Percentiles rank a stretch among this genome's conserved stretches.
These are phyloP conservation scores for Cicer arietinum DNA, from an alignment of 306 rosid genomes.

Conservation along the genomic window DNA sequence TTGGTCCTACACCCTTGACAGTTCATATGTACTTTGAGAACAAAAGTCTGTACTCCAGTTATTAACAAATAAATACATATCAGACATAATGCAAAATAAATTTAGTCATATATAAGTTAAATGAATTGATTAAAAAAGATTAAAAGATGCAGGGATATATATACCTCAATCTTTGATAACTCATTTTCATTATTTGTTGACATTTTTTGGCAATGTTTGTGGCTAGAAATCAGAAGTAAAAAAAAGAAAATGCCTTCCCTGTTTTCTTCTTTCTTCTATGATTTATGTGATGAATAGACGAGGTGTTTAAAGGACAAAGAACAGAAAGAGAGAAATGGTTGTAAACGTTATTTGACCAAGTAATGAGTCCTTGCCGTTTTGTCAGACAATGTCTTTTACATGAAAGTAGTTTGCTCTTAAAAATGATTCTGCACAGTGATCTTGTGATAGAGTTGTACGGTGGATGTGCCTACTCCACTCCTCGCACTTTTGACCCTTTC, in stretches of 20 bases:
- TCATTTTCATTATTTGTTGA: constrained; percentile 46
- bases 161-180: constrained; percentile 51
- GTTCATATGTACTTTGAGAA: constrained; percentile 65
- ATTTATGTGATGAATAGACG: neutral
- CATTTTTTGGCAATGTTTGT: constrained; percentile 41
- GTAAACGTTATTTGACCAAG: neutral
- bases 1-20: constrained; percentile 63
- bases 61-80: constrained; percentile 7
- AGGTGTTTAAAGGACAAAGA: constrained; percentile 11
- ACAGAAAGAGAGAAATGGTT: neutral
- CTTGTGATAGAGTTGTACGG: neutral
- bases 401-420: constrained; percentile 14
- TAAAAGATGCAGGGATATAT: neutral
- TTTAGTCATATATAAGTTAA: neutral
- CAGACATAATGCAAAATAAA: constrained; percentile 4
- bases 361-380: neutral
- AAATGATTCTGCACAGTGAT: constrained; percentile 6
- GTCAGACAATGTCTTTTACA: neutral
- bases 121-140: neutral
- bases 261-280: neutral
- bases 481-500: neutral
- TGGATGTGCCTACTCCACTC: neutral
- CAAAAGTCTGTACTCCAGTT: constrained; percentile 44
- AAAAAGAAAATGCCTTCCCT: neutral
- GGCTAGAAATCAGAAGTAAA: neutral